A percentile compares a stretch with the other conserved stretches of the same genome.
Conservation (phyloP, 768 basidiomycete genomes). For the Pleurotus sapidus region DNA sequence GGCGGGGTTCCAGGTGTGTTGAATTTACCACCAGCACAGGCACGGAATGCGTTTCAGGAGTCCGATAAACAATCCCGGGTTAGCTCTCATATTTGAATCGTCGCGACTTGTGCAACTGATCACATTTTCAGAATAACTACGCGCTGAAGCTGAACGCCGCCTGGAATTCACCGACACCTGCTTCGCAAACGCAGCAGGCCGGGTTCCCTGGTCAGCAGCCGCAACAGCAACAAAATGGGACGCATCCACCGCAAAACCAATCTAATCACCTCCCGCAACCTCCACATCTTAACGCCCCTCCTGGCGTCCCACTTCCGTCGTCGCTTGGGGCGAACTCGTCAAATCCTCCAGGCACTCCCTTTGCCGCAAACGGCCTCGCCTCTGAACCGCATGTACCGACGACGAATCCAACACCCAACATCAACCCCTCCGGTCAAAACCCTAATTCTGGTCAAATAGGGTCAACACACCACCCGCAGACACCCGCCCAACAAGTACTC, state of each 20-base stretch:
- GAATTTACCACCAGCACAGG: conserved; percentile 43
- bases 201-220: conserved; percentile 17
- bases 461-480: conserved; percentile 63
- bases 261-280: conserved; percentile 31
- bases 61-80: conserved; percentile 49
- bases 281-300: conserved; percentile 53
- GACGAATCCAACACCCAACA: conserved; percentile 30
- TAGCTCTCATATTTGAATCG: not conserved
- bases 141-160: conserved; percentile 65
- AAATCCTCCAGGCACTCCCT: conserved; percentile 28
- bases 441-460: conserved; percentile 26
- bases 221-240: conserved; percentile 42
- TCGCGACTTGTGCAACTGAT: not conserved
- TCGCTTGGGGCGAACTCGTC: conserved; percentile 7
- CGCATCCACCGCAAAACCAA: conserved; percentile 27
- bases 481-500: conserved; percentile 91
- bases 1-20: conserved; percentile 59
- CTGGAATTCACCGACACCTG: conserved; percentile 59
- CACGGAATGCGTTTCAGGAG: conserved; percentile 55
- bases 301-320: conserved; percentile 30
- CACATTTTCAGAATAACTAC: conserved; percentile 46
- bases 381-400: conserved; percentile 28
- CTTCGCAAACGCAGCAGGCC: conserved; percentile 28
- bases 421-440: conserved; percentile 10
- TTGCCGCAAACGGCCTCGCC: conserved; percentile 32